Evolutionary conservation across 495 filamentous ascomycete genomes (phyloP).

Genomic region (Neurospora sp.): DNA sequence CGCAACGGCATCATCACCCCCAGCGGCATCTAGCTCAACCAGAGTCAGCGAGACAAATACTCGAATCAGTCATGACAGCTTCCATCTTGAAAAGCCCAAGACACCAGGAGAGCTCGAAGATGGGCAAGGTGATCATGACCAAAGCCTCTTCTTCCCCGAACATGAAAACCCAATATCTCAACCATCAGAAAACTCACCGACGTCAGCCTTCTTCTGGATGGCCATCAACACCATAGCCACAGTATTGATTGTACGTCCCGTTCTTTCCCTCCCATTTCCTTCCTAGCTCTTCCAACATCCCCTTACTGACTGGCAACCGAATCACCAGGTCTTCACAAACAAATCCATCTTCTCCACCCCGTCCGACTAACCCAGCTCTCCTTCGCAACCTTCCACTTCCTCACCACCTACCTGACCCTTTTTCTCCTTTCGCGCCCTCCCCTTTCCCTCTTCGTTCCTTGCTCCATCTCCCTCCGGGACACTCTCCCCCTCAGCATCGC

Average conservation of each 20-base stretch:
- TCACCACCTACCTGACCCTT: conserved; percentile 55
- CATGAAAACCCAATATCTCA: conserved; percentile 1
- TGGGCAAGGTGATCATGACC: conserved; percentile 25
- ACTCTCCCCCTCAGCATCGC: conserved; percentile 56
- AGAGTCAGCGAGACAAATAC: conserved; percentile 13
- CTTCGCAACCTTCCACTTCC: conserved; percentile 66
- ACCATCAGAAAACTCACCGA: conserved; percentile 16
- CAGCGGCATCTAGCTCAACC: conserved; percentile 17
- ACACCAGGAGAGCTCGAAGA: conserved; percentile 18
- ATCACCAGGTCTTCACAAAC: conserved; percentile 61
- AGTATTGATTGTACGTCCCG: conserved; percentile 45
- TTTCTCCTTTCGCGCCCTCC: conserved; percentile 51
- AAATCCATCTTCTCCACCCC: conserved; percentile 64
- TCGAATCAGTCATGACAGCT: conserved; percentile 7
- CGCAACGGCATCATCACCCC: conserved; percentile 28
- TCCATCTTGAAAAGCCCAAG: conserved; percentile 12
- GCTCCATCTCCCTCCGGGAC: conserved; percentile 41
- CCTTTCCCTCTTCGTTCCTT: conserved; percentile 43
- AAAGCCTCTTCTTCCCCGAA: conserved; percentile 17
- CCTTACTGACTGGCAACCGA: conserved; percentile 11
- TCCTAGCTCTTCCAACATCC: background rate
- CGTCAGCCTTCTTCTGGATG: conserved; percentile 42
- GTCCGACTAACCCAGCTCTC: conserved; percentile 56
- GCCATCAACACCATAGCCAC: conserved; percentile 50
- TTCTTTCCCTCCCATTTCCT: conserved; percentile 1